Evolutionary conservation across 2,329 filamentous ascomycete genomes (phyloP), one percentile per base, ranked within the genome.

Genomic region (Clonostachys rosea): DNA sequence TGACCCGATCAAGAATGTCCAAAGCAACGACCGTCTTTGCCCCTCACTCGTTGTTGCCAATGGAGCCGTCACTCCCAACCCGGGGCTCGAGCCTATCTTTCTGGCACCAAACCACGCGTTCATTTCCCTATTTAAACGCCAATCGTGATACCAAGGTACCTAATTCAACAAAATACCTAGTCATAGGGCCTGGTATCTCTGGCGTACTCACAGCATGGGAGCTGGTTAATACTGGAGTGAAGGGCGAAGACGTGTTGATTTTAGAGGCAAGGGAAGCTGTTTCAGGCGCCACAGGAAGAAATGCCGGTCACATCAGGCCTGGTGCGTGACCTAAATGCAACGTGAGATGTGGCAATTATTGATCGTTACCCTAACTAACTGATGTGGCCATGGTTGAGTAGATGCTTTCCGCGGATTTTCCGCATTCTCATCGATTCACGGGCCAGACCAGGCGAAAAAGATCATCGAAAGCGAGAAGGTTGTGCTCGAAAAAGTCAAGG

Each of bases 331-430:
- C 24, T 10, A 30, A 8, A 10, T 30, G 24, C 24, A 30, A 30
- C 24, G 9, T 30, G 24, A 30, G 24, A 30, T 10, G 9, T 30
- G 24, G 24, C 24, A 30, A 30, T 30, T 30, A 30, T 30, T 30
- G 24, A 30, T 30, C 24, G 1, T 9, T 30, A 10, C 24, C 24
- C 24, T 6, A 30, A 10, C 24, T 30, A 10, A 30, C 24, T 30
- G 6, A 30, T 30, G 24, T 30, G 24, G 9, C 24, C 24, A 30
- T 30, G 9, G 2, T 30, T 30, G 24, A 30, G 3, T 30, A 30
- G 24, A 75, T 52, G 71, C 73, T 0, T 76, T 76, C 51, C 65
- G 73, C 10, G 73, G 73, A 1, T 76, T 74, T 52, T n/a, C 14
- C 6, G 36, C 17, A n/a, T 39, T n/a, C 36, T n/a, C 36, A n/a